Percentiles rank a stretch among this genome's conserved stretches.
Evolutionary conservation across 106 monocot species (phyloP).

Genomic region (Dioscorea alata): DNA sequence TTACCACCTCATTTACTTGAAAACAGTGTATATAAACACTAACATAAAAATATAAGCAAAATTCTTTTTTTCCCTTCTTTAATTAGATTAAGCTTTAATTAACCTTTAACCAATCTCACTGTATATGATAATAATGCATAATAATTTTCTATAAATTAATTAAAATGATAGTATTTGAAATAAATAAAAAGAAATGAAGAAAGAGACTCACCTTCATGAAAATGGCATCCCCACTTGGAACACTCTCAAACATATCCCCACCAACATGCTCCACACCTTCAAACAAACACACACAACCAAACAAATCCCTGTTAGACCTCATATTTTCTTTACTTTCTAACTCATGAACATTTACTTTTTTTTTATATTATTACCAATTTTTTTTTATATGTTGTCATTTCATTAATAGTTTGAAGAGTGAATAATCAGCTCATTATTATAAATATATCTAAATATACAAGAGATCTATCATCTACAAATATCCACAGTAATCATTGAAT

Average conservation of each 20-base stretch:
- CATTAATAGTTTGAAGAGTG: too few relatives aligned
- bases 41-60: too few relatives aligned
- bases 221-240: conserved; percentile 23
- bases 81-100: neutral
- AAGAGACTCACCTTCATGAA: conserved; percentile 20
- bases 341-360: too few relatives aligned
- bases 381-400: too few relatives aligned
- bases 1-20: neutral
- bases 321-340: too few relatives aligned
- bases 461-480: too few relatives aligned
- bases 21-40: too few relatives aligned
- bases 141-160: neutral
- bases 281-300: neutral
- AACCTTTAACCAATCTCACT: neutral
- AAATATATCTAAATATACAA: too few relatives aligned
- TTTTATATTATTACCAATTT: too few relatives aligned
- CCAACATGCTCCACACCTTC: conserved; percentile 27
- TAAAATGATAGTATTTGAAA: neutral
- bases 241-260: conserved; percentile 21
- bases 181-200: too few relatives aligned
- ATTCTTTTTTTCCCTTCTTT: neutral
- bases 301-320: neutral
- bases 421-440: too few relatives aligned
- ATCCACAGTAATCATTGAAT: too few relatives aligned
- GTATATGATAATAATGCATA: neutral